Evolutionary conservation across 495 filamentous ascomycete genomes (phyloP).

Genomic region (Copromyces sp.): DNA sequence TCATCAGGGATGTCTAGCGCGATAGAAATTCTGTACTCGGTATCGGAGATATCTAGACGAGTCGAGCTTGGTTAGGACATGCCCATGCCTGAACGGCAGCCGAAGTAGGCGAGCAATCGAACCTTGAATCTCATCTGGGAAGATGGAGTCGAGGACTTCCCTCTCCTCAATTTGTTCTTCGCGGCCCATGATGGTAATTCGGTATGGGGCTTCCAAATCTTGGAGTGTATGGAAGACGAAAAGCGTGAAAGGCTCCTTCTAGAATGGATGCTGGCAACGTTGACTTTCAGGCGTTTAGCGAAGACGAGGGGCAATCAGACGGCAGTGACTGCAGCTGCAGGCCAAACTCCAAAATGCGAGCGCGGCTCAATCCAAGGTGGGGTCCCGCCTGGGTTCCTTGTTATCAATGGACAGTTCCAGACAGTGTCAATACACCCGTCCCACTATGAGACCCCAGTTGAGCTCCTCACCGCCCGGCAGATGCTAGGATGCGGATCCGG

Average conservation of each 20-base stretch:
- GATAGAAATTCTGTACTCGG: slow-evolving; percentile 74
- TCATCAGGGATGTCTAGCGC: slow-evolving; percentile 60
- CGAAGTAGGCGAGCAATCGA: slow-evolving; percentile 2
- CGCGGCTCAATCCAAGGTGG: neutral
- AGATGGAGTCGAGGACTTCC: slow-evolving; percentile 95
- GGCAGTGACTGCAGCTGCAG: neutral
- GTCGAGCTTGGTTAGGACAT: neutral
- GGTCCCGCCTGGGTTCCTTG: neutral
- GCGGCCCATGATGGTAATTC: slow-evolving; percentile 56
- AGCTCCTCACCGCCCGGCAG: slow-evolving; percentile 33
- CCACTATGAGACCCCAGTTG: neutral
- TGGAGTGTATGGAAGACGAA: neutral
- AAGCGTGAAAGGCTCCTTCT: neutral
- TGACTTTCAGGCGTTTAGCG: neutral
- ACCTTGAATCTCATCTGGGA: slow-evolving; percentile 96
- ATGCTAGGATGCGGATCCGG: slow-evolving; percentile 10
- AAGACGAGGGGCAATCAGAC: neutral
- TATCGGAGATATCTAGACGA: slow-evolving; percentile 67
- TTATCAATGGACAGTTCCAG: neutral
- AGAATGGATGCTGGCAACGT: neutral
- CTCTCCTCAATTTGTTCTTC: slow-evolving; percentile 95
- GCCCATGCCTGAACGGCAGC: neutral
- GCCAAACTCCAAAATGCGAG: slow-evolving; percentile 3
- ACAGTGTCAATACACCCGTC: slow-evolving; percentile 2
- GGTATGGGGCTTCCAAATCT: neutral